These are phyloP conservation scores for Dissophora globulifera DNA, from an alignment of 192 early-diverging fungal species.

Conservation along the genomic window DNA sequence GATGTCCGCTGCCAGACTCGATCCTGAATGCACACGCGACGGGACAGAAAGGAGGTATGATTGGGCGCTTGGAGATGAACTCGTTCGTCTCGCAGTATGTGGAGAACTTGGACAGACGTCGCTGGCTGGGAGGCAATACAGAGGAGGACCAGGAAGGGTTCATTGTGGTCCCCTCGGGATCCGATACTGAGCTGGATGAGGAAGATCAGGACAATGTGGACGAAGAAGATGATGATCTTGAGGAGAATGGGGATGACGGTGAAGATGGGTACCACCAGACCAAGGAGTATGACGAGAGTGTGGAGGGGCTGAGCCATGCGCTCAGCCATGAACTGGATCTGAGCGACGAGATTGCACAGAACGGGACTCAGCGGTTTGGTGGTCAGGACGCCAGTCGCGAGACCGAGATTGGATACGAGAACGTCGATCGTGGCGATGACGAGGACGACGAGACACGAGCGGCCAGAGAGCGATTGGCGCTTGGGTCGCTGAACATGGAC, in stretches of 20 bases:
- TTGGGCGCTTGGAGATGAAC: slow-evolving; percentile 46
- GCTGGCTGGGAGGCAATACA: slow-evolving; percentile 37
- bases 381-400: neutral
- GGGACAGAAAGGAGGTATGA: slow-evolving; percentile 28
- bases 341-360: slow-evolving; percentile 10
- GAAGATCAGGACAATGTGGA: slow-evolving; percentile 12
- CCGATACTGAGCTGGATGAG: slow-evolving; percentile 18
- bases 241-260: neutral
- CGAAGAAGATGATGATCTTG: neutral
- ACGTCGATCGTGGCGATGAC: slow-evolving; percentile 24
- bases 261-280: slow-evolving; percentile 14
- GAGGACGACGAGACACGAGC: slow-evolving; percentile 37
- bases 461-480: slow-evolving; percentile 35
- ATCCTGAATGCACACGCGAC: slow-evolving; percentile 39
- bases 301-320: slow-evolving; percentile 21
- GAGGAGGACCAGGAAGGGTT: slow-evolving; percentile 32
- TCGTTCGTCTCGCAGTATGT: slow-evolving; percentile 49
- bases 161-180: slow-evolving; percentile 38
- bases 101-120: slow-evolving; percentile 33
- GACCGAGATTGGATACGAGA: neutral
- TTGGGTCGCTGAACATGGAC: slow-evolving; percentile 44
- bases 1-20: slow-evolving; percentile 33
- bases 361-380: neutral
- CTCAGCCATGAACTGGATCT: slow-evolving; percentile 29
- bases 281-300: slow-evolving; percentile 22